phyloP scores from a whole-genome alignment of 495 filamentous ascomycete genomes.

The Trichocladium uniseriatum region DNA sequence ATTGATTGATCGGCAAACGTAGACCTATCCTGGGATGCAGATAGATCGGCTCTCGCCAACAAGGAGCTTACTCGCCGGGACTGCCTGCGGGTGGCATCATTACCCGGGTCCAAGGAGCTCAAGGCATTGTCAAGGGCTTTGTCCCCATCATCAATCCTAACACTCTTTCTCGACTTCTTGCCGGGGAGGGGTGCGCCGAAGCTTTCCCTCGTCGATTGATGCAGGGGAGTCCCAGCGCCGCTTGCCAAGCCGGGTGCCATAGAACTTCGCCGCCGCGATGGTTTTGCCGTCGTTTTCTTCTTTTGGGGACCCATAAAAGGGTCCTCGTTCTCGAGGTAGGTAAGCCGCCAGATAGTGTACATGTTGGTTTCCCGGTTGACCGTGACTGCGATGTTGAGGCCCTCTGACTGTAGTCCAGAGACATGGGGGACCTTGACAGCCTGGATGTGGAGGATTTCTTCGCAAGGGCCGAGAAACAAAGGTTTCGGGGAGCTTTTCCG shows the following conservation, averaged over 20 bases:
- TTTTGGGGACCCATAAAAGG: constrained; percentile 42
- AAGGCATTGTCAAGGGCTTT: constrained; percentile 50
- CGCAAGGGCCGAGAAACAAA: constrained; percentile 51
- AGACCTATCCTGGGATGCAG: constrained; percentile 61
- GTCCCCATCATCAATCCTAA: constrained; percentile 37
- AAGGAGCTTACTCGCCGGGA: constrained; percentile 87
- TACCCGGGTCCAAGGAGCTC: constrained; percentile 56
- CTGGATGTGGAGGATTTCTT: constrained; percentile 71
- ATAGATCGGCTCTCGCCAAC: constrained; percentile 82
- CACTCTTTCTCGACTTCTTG: constrained; percentile 37
- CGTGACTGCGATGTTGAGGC: constrained; percentile 72
- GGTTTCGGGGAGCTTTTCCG: constrained; percentile 14
- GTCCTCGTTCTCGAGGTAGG: constrained; percentile 53
- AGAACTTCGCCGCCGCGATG: constrained; percentile 70
- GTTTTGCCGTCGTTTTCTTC: constrained; percentile 41
- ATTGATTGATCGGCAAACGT: constrained; percentile 62
- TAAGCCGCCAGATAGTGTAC: constrained; percentile 71
- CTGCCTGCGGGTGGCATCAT: constrained; percentile 57
- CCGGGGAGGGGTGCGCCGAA: constrained; percentile 39
- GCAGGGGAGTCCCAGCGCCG: constrained; percentile 71
- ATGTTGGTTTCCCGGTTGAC: constrained; percentile 60
- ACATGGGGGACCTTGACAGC: constrained; percentile 17
- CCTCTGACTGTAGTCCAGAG: constrained; percentile 9
- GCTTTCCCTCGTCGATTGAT: constrained; percentile 41
- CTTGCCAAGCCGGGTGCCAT: constrained; percentile 67